A percentile compares a stretch with the other conserved stretches of the same genome.
Conservation (phyloP, 2,329 filamentous ascomycete genomes). For the Dactylella cylindrospora region DNA sequence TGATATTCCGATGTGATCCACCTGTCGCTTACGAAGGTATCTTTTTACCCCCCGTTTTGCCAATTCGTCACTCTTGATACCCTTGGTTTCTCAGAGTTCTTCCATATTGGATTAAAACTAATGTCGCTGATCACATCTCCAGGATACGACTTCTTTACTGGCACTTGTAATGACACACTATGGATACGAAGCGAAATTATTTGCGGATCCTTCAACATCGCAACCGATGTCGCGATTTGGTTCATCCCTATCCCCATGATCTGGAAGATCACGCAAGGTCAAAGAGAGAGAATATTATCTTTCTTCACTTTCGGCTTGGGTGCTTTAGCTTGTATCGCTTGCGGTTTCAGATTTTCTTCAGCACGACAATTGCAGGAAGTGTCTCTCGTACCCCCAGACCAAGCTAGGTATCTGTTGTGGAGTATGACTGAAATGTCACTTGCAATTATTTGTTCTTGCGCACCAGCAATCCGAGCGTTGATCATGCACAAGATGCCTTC, state of each 20-base stretch:
- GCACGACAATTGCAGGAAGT: constrained; percentile 10
- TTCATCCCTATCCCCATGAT: constrained; percentile 18
- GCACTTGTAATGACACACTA: neutral
- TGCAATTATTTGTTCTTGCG: constrained; percentile 15
- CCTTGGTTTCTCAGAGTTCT: too few relatives aligned
- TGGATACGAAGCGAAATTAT: neutral
- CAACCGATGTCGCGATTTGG: constrained; percentile 17
- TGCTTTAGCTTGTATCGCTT: constrained; percentile 17
- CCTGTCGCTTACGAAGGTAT: constrained; percentile 2
- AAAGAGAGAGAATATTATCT: constrained; percentile 2
- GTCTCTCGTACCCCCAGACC: neutral
- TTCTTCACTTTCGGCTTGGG: constrained; percentile 17
- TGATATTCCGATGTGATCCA: constrained; percentile 8
- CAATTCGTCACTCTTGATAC: too few relatives aligned
- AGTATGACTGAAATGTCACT: constrained; percentile 15
- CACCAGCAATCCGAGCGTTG: constrained; percentile 10
- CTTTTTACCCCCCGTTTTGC: too few relatives aligned
- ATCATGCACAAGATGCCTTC: constrained; percentile 11
- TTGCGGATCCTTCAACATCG: neutral
- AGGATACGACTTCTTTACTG: constrained; percentile 7
- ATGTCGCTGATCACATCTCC: too few relatives aligned
- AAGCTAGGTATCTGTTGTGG: constrained; percentile 11
- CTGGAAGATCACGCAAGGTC: constrained; percentile 7
- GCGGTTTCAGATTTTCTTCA: constrained; percentile 8
- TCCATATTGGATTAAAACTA: too few relatives aligned